Percentiles rank a stretch among this genome's conserved stretches.
Evolutionary conservation across 495 filamentous ascomycete species (phyloP).

Genomic region (Talaromyces liani): DNA sequence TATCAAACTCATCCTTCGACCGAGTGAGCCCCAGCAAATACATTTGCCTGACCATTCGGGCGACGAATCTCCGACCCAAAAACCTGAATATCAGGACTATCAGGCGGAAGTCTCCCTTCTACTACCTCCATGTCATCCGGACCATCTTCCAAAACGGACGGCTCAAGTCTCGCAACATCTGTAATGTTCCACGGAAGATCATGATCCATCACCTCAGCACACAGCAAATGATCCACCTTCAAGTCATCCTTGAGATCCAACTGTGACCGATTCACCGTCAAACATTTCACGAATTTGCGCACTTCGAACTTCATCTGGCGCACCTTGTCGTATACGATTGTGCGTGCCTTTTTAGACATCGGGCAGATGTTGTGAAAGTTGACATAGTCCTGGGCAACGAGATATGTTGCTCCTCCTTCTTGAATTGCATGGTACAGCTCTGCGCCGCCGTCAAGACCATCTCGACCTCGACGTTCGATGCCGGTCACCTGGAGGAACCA

Average conservation of each 20-base stretch:
- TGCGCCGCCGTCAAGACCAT: slow-evolving; percentile 22
- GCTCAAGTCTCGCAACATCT: neutral
- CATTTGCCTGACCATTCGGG: neutral
- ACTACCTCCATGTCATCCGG: neutral
- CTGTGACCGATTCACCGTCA: slow-evolving; percentile 16
- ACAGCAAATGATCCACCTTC: slow-evolving; percentile 24
- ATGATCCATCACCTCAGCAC: slow-evolving; percentile 18
- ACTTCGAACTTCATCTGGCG: slow-evolving; percentile 32
- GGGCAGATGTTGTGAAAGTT: slow-evolving; percentile 17
- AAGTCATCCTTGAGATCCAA: neutral
- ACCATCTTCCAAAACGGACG: neutral
- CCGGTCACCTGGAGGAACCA: slow-evolving; percentile 16
- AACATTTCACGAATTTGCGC: slow-evolving; percentile 13
- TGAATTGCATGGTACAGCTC: slow-evolving; percentile 24
- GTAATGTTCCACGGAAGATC: slow-evolving; percentile 25
- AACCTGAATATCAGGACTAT: neutral
- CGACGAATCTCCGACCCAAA: neutral
- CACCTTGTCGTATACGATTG: slow-evolving; percentile 33
- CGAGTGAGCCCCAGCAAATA: neutral
- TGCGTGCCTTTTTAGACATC: slow-evolving; percentile 18
- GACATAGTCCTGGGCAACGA: slow-evolving; percentile 12
- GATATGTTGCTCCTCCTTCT: slow-evolving; percentile 15
- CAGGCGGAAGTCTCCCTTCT: neutral
- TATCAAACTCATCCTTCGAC: neutral
- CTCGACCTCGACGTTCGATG: slow-evolving; percentile 13